Evolutionary conservation across 2,329 filamentous ascomycete genomes (phyloP).

Genomic region (Ambrosiella xylebori): DNA sequence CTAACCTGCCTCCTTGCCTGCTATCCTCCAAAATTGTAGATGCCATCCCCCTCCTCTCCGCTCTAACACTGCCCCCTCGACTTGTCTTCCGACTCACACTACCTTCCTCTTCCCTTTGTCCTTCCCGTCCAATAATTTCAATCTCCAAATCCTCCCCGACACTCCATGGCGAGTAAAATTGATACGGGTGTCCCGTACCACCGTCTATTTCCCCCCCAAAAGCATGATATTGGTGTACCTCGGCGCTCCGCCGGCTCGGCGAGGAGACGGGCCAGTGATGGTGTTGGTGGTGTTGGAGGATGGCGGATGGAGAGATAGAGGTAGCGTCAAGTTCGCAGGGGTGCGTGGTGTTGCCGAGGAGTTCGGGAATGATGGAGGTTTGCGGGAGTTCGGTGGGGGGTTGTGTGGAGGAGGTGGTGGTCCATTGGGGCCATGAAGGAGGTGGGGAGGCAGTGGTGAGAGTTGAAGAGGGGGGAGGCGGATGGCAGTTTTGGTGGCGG

Average conservation of each 20-base stretch:
- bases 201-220: background rate
- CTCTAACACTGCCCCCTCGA: background rate
- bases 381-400: conserved; percentile 2
- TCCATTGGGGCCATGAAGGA: conserved; percentile 4
- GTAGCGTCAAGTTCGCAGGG: conserved; percentile 6
- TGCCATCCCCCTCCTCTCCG: background rate
- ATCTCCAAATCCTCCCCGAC: background rate
- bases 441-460: background rate
- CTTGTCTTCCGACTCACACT: background rate
- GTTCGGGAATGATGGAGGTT: background rate
- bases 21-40: background rate
- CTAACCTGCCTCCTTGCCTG: no score
- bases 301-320: background rate
- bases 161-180: conserved; percentile 11
- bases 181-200: conserved; percentile 6
- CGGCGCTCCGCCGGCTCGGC: background rate
- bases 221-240: background rate
- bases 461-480: background rate
- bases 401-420: background rate
- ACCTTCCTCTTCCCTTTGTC: background rate
- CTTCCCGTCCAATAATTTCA: background rate
- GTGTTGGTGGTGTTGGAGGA: background rate
- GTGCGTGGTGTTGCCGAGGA: background rate
- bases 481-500: background rate
- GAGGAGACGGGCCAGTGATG: background rate